Evolutionary conservation across 768 basidiomycete genomes (phyloP).

Genomic region (Austroboletus festivus): DNA sequence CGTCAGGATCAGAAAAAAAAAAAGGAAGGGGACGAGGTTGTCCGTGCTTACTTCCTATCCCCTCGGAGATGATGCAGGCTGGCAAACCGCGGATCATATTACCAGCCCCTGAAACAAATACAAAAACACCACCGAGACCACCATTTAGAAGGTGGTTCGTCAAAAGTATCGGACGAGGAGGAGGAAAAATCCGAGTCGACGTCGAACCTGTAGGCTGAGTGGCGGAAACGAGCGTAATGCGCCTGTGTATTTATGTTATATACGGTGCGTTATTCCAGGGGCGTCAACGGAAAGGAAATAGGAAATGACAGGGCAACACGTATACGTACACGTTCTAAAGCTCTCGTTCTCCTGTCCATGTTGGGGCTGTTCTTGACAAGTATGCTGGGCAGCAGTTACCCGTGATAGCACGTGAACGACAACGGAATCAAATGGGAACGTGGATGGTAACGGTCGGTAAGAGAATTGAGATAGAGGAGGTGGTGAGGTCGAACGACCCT

Average conservation of each 20-base stretch:
- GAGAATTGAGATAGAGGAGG: background rate
- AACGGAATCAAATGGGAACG: background rate
- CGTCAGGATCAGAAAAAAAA: background rate
- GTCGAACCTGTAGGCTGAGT: conserved; percentile 19
- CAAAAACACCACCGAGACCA: conserved; percentile 16
- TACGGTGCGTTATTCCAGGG: background rate
- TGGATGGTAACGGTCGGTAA: background rate
- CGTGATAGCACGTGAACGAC: background rate
- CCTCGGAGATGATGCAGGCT: conserved; percentile 13
- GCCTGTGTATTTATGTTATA: background rate
- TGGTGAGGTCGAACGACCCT: background rate
- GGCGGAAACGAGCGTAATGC: conserved; percentile 1
- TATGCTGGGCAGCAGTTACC: background rate
- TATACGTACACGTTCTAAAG: conserved; percentile 9
- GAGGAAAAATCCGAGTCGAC: conserved; percentile 26
- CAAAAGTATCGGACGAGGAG: conserved; percentile 22
- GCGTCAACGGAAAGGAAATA: background rate
- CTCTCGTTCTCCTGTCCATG: conserved; percentile 11
- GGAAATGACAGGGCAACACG: background rate
- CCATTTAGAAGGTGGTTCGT: conserved; percentile 20
- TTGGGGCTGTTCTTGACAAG: background rate
- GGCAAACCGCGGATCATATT: conserved; percentile 3
- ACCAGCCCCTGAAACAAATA: conserved; percentile 27
- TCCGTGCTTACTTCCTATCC: background rate
- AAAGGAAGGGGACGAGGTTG: background rate